Evolutionary conservation across 169 alveolate genomes (phyloP).

Genomic region (Besnoitia besnoiti): DNA sequence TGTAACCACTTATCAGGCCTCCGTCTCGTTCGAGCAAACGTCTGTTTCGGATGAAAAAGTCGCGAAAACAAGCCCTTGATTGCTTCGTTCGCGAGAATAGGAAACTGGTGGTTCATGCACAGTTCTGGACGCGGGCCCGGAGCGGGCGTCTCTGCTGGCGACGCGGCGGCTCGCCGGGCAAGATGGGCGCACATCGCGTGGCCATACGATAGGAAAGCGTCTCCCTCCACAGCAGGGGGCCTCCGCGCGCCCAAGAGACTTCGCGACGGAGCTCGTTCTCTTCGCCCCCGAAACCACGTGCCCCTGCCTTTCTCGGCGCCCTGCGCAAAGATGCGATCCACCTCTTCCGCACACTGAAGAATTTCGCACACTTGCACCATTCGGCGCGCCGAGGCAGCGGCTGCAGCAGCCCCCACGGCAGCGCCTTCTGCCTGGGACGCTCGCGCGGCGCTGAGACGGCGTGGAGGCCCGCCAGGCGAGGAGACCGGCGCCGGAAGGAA

Average conservation of each 20-base stretch:
- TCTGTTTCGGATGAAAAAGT: neutral
- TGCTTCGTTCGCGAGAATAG: neutral
- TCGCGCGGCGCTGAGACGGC: neutral
- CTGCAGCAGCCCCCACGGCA: conserved; percentile 32
- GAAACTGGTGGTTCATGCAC: conserved; percentile 27
- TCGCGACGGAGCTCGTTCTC: neutral
- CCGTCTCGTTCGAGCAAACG: neutral
- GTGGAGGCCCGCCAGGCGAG: neutral
- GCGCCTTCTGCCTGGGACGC: conserved; percentile 27
- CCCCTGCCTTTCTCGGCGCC: neutral
- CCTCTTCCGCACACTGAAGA: neutral
- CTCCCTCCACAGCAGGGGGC: neutral
- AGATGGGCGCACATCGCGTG: no score
- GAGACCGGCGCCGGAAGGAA: neutral
- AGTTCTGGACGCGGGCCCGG: neutral
- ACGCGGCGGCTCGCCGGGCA: neutral
- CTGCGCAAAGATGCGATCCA: neutral
- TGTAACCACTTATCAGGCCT: no score
- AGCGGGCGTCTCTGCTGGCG: neutral
- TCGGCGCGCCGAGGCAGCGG: neutral
- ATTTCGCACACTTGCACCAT: neutral
- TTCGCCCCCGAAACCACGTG: neutral
- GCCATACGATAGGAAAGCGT: neutral
- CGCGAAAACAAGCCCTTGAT: neutral
- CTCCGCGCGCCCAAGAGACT: no score